A percentile compares a stretch with the other conserved stretches of the same genome.
Evolutionary conservation across 2,329 filamentous ascomycete species (phyloP).

Genomic region (Purpureocillium takamizusanense): DNA sequence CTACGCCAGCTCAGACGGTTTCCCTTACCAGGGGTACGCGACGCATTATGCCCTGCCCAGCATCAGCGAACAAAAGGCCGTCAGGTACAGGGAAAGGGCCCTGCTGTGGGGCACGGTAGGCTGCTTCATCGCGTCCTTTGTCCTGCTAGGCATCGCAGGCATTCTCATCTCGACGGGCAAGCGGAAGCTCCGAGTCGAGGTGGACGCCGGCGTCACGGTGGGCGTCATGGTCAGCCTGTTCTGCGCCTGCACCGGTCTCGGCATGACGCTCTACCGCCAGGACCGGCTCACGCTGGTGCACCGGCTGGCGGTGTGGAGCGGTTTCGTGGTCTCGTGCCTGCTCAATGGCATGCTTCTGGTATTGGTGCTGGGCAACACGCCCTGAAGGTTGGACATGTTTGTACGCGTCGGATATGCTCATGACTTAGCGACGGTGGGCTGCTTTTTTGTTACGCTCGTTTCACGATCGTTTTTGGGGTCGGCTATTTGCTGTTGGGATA

Average conservation of each 20-base stretch:
- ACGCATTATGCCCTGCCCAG: constrained; percentile 46
- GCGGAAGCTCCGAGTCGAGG: constrained; percentile 58
- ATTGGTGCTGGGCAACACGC: constrained; percentile 28
- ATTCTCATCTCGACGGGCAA: constrained; percentile 60
- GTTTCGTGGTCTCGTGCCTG: constrained; percentile 28
- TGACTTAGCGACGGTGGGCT: too few species aligned
- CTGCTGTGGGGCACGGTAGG: constrained; percentile 44
- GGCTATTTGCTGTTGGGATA: too few species aligned
- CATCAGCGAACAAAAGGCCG: constrained; percentile 39
- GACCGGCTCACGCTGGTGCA: constrained; percentile 33
- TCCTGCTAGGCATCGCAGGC: constrained; percentile 55
- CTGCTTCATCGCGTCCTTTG: constrained; percentile 49
- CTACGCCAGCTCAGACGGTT: constrained; percentile 44
- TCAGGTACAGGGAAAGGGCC: constrained; percentile 42
- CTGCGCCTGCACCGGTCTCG: constrained; percentile 53
- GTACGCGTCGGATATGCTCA: too few species aligned
- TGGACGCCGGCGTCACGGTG: constrained; percentile 63
- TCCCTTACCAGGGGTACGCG: constrained; percentile 40
- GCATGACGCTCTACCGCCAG: constrained; percentile 44
- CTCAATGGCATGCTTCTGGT: constrained; percentile 35
- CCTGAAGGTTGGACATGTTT: constrained; percentile 13
- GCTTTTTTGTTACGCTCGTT: too few species aligned
- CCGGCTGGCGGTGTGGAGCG: constrained; percentile 28
- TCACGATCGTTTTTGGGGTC: too few species aligned
- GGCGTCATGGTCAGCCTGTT: constrained; percentile 60